Evolutionary conservation across 495 filamentous ascomycete species (phyloP), one percentile per base, ranked within the genome.

Genomic region (Penicillium maclennaniae): DNA sequence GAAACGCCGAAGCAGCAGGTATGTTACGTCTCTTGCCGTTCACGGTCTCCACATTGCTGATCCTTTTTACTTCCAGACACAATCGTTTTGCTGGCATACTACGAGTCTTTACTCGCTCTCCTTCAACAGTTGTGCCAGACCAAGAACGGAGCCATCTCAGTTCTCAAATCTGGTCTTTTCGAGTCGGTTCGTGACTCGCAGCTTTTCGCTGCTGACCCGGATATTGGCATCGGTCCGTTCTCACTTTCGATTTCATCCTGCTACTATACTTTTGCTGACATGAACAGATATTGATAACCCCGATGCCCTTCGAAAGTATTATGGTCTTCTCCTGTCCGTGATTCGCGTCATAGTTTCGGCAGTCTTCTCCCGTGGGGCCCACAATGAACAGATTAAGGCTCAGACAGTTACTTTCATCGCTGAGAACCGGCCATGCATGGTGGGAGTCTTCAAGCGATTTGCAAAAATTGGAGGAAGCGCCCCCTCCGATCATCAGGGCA

Each of bases 111-210:
- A 41, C 79, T 97, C 26, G 82, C 87, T 4, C 79, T 99, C 6
- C 84, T 99, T n/a, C 77, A 93, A 12, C 85, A 88, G 43, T 78
- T 97, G 21, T 87, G 85, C 51, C 87, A 91, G 66, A 92, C 86
- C 2, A 83, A 88, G 55, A 69, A 68, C 7, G 95, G 93, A 17
- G 91, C 92, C 15, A 85, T 81, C 28, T 83, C 87, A 47, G 83
- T 97, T 34, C 76, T 96, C 14, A 90, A 91, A 51, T 85, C 88
- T 17, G 92, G 92, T 47, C 79, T 99, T n/a, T 95, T 99, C 75
- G 80, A 84, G 47, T 79, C 88, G 0, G 77, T 96, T 21, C 86
- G 85, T 19, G 80, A 86, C 21, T 93, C 91, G 4, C 78, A 82
- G 9, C 75, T 96, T 12, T 97, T 97, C 66, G 80, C 84, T n/a